phyloP scores from a whole-genome alignment of 495 filamentous ascomycete genomes.

The Xylona heveae region DNA sequence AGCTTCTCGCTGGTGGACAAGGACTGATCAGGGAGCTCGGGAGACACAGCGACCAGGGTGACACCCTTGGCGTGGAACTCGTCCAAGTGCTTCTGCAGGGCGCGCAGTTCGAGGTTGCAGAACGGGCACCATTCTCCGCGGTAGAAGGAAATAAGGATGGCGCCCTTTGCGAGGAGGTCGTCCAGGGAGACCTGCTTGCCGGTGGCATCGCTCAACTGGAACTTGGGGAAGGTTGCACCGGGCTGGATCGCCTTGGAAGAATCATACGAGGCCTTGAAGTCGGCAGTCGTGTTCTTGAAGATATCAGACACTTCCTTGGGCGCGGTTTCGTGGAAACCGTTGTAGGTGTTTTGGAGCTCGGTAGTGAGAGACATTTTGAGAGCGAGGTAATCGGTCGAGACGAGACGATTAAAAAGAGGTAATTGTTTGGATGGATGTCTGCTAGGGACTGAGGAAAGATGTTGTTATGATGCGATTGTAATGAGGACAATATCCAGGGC shows the following conservation, averaged over 20 bases:
- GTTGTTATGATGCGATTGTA: no score
- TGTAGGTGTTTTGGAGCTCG: no score
- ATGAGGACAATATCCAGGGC: no score
- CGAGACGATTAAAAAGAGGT: no score
- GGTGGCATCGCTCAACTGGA: conserved; percentile 12
- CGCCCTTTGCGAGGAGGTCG: conserved; percentile 14
- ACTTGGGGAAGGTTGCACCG: conserved; percentile 13
- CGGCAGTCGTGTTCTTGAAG: no score
- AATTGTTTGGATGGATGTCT: no score
- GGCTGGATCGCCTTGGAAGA: conserved; percentile 11
- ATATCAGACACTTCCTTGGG: no score
- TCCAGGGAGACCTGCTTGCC: conserved; percentile 12
- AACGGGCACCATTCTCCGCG: conserved; percentile 23
- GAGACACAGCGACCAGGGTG: conserved; percentile 18
- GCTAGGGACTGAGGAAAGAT: no score
- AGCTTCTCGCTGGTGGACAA: conserved; percentile 15
- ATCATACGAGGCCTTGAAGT: conserved; percentile 13
- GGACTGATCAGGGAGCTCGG: conserved; percentile 16
- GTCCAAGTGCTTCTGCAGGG: conserved; percentile 13
- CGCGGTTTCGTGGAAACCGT: no score
- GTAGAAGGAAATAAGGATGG: conserved; percentile 22
- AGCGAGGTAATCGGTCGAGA: no score
- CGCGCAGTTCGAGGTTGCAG: conserved; percentile 17
- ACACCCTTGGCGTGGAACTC: conserved; percentile 17
- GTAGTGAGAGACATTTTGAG: no score